These are phyloP conservation scores for Euphrasia confusa DNA, from an alignment of 257 asterid genomes.

Conservation along the genomic window DNA sequence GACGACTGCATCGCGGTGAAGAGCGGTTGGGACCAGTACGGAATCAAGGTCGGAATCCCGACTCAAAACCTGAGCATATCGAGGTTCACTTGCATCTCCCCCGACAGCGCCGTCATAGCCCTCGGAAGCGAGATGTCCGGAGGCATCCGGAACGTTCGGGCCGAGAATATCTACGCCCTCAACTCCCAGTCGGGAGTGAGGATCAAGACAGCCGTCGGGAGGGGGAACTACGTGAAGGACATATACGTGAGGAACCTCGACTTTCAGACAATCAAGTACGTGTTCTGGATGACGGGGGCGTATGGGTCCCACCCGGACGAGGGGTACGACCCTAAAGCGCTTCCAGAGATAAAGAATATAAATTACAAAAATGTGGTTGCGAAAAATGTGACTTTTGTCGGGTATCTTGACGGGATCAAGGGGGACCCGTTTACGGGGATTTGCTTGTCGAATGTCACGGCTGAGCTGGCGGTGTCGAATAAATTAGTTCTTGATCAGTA, in stretches of 20 bases:
- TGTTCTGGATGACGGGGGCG: slow-evolving; percentile 61
- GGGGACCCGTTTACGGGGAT: slow-evolving; percentile 44
- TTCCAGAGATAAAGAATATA: slow-evolving; percentile 43
- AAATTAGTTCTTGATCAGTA: background rate
- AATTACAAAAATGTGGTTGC: slow-evolving; percentile 37
- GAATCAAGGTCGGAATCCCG: slow-evolving; percentile 47
- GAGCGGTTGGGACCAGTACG: slow-evolving; percentile 77
- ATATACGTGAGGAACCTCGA: slow-evolving; percentile 37
- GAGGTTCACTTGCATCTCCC: slow-evolving; percentile 62
- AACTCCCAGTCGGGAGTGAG: slow-evolving; percentile 54
- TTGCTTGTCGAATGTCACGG: slow-evolving; percentile 46
- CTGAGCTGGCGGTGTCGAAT: slow-evolving; percentile 25
- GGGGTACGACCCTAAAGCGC: slow-evolving; percentile 51
- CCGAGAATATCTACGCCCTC: slow-evolving; percentile 46
- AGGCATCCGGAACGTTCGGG: slow-evolving; percentile 64
- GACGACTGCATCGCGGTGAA: slow-evolving; percentile 77
- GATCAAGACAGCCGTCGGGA: slow-evolving; percentile 52
- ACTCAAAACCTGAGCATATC: slow-evolving; percentile 49
- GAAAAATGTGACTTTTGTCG: slow-evolving; percentile 44
- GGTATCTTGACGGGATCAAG: slow-evolving; percentile 39
- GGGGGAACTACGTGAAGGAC: slow-evolving; percentile 58
- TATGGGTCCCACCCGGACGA: slow-evolving; percentile 52
- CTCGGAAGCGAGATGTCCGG: slow-evolving; percentile 87
- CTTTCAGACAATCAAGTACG: slow-evolving; percentile 48
- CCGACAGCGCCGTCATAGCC: slow-evolving; percentile 69